Evolutionary conservation across 495 filamentous ascomycete genomes (phyloP), one percentile per base, ranked within the genome.

Genomic region (Penicillium coprophilum): DNA sequence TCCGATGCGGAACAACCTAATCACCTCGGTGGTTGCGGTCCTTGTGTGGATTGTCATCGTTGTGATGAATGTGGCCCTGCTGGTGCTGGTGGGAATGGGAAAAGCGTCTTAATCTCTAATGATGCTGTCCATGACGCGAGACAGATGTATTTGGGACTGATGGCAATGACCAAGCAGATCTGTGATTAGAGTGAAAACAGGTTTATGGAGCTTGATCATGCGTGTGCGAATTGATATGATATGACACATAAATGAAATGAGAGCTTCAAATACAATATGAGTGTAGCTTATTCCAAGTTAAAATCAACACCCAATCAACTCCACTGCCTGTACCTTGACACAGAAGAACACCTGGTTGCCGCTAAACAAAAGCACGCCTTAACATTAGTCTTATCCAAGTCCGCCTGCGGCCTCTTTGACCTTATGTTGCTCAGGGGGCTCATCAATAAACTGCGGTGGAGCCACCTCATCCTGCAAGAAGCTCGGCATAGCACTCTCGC

Each of bases 361-460:
- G 23, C 23, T 55, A 47, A 15, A 46, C 21, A 48, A 40, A 31
- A 34, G 36, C 15, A 36, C 45, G 38, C 32, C 43, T 34, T 49
- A 41, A 41, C n/a, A 39, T 20, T 20, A 20, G 49, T 70, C 34
- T 54, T 63, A 77, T 30, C 70, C 71, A 55, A 76, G 51, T 1
- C 73, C 74, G 21, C 71, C 70, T 27, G 77, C 77, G 54, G 74
- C 71, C 75, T 95, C 91, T 78, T 93, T 93, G 28, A 94, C 82
- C 77, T 94, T 90, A 17, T 74, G 75, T 27, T 80, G 70, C 71
- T 86, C 80, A 2, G 87, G 87, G 23, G 87, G 80, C 72, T 90
- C 86, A 74, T 92, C 93, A 60, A 98, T 87, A 73, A 97, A 98
- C 45, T 90, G 84, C 27, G 94, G 94, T 28, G 87, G 83, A 66